A percentile compares a stretch with the other conserved stretches of the same genome.
Conservation (phyloP, 2,329 filamentous ascomycete genomes). For the Trichoderma aggressivum region DNA sequence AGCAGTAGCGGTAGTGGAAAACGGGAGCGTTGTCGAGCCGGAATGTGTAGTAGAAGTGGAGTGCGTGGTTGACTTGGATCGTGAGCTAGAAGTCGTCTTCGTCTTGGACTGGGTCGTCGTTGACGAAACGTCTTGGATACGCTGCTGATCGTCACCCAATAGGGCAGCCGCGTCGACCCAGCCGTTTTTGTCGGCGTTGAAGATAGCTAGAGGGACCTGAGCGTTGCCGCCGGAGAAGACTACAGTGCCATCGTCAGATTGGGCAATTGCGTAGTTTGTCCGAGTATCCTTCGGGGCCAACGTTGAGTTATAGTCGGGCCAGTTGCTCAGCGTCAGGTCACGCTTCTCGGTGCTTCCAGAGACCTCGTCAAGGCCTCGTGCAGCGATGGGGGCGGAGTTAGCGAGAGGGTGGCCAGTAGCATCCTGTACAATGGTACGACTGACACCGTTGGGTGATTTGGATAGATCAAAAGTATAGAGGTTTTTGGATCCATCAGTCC, state of each 20-base stretch:
- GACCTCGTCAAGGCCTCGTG: slow-evolving; percentile 29
- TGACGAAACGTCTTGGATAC: slow-evolving; percentile 31
- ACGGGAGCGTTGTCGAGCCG: slow-evolving; percentile 21
- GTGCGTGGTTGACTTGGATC: slow-evolving; percentile 15
- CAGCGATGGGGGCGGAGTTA: slow-evolving; percentile 43
- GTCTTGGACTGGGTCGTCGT: slow-evolving; percentile 24
- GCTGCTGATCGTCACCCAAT: slow-evolving; percentile 47
- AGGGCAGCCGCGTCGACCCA: slow-evolving; percentile 72
- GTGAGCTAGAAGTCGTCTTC: slow-evolving; percentile 8
- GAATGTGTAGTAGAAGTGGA: slow-evolving; percentile 26
- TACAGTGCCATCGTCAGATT: slow-evolving; percentile 62
- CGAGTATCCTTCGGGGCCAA: slow-evolving; percentile 62
- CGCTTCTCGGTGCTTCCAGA: slow-evolving; percentile 24
- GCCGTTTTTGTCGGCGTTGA: slow-evolving; percentile 68
- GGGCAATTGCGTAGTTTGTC: slow-evolving; percentile 68
- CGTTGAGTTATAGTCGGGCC: slow-evolving; percentile 76
- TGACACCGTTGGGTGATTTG: slow-evolving; percentile 70
- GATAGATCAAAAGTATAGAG: slow-evolving; percentile 76
- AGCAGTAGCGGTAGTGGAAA: slow-evolving; percentile 22
- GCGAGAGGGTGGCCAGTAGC: slow-evolving; percentile 53
- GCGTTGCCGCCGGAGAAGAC: slow-evolving; percentile 75
- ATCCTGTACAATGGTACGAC: slow-evolving; percentile 64
- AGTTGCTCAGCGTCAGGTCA: slow-evolving; percentile 58
- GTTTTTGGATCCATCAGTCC: slow-evolving; percentile 72
- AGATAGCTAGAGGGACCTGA: slow-evolving; percentile 68